A percentile compares a stretch with the other conserved stretches of the same genome.
phyloP scores from a whole-genome alignment of 805 yeast genomes.

The Yarrowia deformans region DNA sequence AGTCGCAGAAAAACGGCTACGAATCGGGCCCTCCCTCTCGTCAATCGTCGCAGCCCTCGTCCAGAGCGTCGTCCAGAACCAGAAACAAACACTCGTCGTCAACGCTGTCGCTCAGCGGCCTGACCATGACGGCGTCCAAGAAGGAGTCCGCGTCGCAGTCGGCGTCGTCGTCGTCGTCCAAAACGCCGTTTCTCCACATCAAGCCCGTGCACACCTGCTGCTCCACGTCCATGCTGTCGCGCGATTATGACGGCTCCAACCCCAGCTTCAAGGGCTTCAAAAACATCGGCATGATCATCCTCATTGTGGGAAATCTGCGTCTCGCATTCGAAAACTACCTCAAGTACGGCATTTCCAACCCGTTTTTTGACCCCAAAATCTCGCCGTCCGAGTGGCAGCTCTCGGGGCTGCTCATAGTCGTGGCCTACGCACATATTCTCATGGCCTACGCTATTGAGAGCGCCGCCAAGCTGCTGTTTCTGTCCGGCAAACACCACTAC shows the following conservation, averaged over 20 bases:
- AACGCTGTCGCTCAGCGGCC: conserved; percentile 11
- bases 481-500: conserved; percentile 45
- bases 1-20: conserved; percentile 33
- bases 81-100: conserved; percentile 32
- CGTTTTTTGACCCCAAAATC: conserved; percentile 49
- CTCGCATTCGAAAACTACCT: conserved; percentile 52
- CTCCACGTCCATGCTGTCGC: conserved; percentile 39
- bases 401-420: conserved; percentile 45
- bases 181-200: conserved; percentile 37
- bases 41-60: conserved; percentile 17
- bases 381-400: conserved; percentile 25
- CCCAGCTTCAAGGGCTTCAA: conserved; percentile 52
- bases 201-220: conserved; percentile 21
- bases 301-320: conserved; percentile 53
- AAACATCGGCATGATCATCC: conserved; percentile 53
- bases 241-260: conserved; percentile 24
- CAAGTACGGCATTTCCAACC: conserved; percentile 51
- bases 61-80: conserved; percentile 28
- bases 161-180: neutral
- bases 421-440: conserved; percentile 51
- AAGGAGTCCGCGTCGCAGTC: neutral
- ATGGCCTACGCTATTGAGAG: conserved; percentile 52
- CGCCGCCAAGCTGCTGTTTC: conserved; percentile 45
- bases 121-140: conserved; percentile 1
- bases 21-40: conserved; percentile 33